These are phyloP conservation scores for Fusarium sp. DNA, from an alignment of 2,329 filamentous ascomycete species.

Conservation along the genomic window DNA sequence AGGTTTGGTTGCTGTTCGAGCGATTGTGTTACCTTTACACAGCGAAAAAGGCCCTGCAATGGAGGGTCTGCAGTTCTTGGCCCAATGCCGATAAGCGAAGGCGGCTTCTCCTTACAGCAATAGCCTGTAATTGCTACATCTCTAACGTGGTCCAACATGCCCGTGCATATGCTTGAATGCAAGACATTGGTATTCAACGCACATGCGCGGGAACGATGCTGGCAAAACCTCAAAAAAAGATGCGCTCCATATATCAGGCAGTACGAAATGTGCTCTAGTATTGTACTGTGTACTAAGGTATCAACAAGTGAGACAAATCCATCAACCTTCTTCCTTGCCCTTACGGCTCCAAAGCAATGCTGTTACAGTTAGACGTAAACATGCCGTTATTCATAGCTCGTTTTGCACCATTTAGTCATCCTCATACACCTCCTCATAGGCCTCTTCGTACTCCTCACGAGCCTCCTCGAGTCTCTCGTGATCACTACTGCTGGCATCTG, in stretches of 20 bases:
- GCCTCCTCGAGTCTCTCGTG: slow-evolving; percentile 63
- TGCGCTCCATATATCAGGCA: not conserved
- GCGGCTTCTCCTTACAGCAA: not conserved
- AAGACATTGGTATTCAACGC: not conserved
- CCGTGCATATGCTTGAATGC: not conserved
- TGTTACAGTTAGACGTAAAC: slow-evolving; percentile 30
- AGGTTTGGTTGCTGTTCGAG: not conserved
- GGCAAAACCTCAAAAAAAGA: not conserved
- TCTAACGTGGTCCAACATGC: not conserved
- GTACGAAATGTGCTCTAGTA: slow-evolving; percentile 11
- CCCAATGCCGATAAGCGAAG: slow-evolving; percentile 42
- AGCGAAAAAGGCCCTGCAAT: slow-evolving; percentile 1
- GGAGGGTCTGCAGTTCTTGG: slow-evolving; percentile 30
- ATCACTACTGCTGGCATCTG: slow-evolving; percentile 61
- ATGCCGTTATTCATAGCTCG: slow-evolving; percentile 36
- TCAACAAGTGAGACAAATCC: slow-evolving; percentile 30
- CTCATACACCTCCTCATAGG: slow-evolving; percentile 42
- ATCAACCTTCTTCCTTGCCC: slow-evolving; percentile 19
- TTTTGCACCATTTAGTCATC: slow-evolving; percentile 31
- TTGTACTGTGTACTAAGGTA: slow-evolving; percentile 30
- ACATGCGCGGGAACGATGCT: not conserved
- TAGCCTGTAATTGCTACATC: slow-evolving; percentile 2
- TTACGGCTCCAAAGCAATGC: slow-evolving; percentile 21
- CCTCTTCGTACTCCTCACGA: slow-evolving; percentile 58
- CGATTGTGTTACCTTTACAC: not conserved